These are phyloP conservation scores for Huntiella bhutanensis DNA, from an alignment of 2,329 filamentous ascomycete genomes.

Conservation along the genomic window DNA sequence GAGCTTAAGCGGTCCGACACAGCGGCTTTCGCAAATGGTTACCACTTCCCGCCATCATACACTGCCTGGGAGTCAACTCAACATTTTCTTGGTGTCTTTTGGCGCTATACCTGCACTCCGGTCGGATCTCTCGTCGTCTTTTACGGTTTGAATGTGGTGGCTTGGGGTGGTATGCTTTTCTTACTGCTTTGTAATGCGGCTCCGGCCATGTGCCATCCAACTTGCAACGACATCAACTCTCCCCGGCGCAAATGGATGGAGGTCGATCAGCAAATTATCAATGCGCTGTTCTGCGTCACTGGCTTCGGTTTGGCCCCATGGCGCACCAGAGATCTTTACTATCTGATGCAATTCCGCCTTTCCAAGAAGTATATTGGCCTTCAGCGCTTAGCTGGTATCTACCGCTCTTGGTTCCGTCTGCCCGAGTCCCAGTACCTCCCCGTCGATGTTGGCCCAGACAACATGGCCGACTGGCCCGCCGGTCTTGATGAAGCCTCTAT, in stretches of 20 bases:
- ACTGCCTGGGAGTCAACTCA: slow-evolving; percentile 38
- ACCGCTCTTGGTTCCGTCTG: slow-evolving; percentile 58
- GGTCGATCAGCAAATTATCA: slow-evolving; percentile 59
- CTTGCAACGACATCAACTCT: slow-evolving; percentile 54
- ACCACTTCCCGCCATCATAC: slow-evolving; percentile 44
- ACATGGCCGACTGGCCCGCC: slow-evolving; percentile 24
- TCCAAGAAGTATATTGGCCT: slow-evolving; percentile 34
- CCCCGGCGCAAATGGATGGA: slow-evolving; percentile 73
- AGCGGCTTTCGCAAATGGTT: slow-evolving; percentile 39
- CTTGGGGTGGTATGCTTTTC: slow-evolving; percentile 85
- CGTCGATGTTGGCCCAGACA: slow-evolving; percentile 31
- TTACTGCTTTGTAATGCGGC: slow-evolving; percentile 59
- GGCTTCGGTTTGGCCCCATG: slow-evolving; percentile 71
- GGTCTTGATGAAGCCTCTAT: slow-evolving; percentile 22
- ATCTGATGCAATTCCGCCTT: slow-evolving; percentile 45
- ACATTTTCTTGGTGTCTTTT: slow-evolving; percentile 42
- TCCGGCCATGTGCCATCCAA: slow-evolving; percentile 52
- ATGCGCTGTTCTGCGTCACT: slow-evolving; percentile 59
- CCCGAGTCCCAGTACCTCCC: slow-evolving; percentile 43
- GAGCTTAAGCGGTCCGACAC: slow-evolving; percentile 13
- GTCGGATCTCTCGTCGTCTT: slow-evolving; percentile 59
- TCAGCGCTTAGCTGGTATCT: slow-evolving; percentile 52
- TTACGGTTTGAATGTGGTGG: slow-evolving; percentile 67
- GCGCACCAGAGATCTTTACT: slow-evolving; percentile 66
- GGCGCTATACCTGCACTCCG: slow-evolving; percentile 56